These are phyloP conservation scores for Trametes cingulata DNA, from an alignment of 768 basidiomycete genomes.

Conservation along the genomic window DNA sequence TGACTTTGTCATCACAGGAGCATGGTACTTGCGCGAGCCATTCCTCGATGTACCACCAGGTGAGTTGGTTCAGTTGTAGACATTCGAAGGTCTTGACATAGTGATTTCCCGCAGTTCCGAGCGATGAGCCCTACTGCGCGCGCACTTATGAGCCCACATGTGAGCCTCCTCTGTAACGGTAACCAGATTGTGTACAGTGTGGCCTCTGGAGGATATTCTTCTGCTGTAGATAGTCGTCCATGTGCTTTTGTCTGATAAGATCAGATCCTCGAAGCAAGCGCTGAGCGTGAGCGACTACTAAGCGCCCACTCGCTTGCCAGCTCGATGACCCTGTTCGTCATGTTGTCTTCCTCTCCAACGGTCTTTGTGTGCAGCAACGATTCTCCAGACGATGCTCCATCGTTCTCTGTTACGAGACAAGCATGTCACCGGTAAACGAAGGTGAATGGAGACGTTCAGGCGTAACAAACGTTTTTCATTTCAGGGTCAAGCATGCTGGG, in stretches of 20 bases:
- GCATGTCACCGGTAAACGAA: too few relatives aligned
- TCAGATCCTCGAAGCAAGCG: neutral
- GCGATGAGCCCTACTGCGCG: too few relatives aligned
- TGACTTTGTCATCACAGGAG: neutral
- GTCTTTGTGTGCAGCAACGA: neutral
- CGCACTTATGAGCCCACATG: too few relatives aligned
- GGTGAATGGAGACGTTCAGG: neutral
- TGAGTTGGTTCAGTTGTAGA: neutral
- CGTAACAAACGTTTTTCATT: neutral
- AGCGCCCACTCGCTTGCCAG: neutral
- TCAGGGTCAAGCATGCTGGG: neutral
- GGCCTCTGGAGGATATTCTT: too few relatives aligned
- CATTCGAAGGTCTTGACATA: too few relatives aligned
- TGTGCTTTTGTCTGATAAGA: neutral
- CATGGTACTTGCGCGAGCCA: conserved; percentile 26
- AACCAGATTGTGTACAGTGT: too few relatives aligned
- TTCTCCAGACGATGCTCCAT: neutral
- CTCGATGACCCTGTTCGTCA: neutral
- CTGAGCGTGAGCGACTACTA: neutral
- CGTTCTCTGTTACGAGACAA: neutral
- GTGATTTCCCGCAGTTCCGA: neutral
- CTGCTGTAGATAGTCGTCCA: neutral
- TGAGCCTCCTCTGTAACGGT: too few relatives aligned
- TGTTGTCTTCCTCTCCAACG: neutral
- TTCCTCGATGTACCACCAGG: conserved; percentile 22